A percentile compares a stretch with the other conserved stretches of the same genome.
These are phyloP conservation scores for Leccinum sublutescens DNA, from an alignment of 768 basidiomycete genomes.

Conservation along the genomic window DNA sequence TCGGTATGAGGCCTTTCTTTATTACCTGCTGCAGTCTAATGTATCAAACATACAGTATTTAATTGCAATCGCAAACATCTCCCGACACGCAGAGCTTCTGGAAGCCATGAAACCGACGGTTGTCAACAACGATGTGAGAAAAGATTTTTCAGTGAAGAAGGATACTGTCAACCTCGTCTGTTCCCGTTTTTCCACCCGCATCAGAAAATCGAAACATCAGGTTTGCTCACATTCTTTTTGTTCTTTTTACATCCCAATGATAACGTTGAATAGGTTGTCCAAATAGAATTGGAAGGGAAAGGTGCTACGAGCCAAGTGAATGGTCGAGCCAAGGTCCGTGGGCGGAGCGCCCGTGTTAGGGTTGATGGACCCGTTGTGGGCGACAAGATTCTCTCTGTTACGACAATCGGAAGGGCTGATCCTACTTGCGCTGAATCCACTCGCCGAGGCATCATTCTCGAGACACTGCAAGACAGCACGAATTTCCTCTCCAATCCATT, in stretches of 20 bases:
- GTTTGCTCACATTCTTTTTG: constrained; percentile 29
- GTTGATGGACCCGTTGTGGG: constrained; percentile 24
- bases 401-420: constrained; percentile 51
- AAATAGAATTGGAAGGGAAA: constrained; percentile 15
- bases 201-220: constrained; percentile 37
- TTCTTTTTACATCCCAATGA: neutral
- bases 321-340: constrained; percentile 30
- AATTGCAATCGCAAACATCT: constrained; percentile 43
- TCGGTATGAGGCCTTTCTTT: constrained; percentile 27
- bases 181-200: constrained; percentile 44
- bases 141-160: constrained; percentile 26
- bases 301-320: constrained; percentile 3
- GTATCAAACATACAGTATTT: constrained; percentile 47
- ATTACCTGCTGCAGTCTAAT: too few relatives aligned
- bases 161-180: constrained; percentile 36
- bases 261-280: constrained; percentile 14
- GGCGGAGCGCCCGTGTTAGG: constrained; percentile 38
- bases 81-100: constrained; percentile 44
- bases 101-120: constrained; percentile 46
- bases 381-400: constrained; percentile 34
- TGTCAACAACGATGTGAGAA: constrained; percentile 42
- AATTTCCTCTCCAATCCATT: constrained; percentile 2
- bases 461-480: constrained; percentile 16
- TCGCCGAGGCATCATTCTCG: constrained; percentile 25
- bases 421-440: constrained; percentile 53